Conservation (phyloP, 2,329 filamentous ascomycete genomes). For the Stemphylium vesicarium region DNA sequence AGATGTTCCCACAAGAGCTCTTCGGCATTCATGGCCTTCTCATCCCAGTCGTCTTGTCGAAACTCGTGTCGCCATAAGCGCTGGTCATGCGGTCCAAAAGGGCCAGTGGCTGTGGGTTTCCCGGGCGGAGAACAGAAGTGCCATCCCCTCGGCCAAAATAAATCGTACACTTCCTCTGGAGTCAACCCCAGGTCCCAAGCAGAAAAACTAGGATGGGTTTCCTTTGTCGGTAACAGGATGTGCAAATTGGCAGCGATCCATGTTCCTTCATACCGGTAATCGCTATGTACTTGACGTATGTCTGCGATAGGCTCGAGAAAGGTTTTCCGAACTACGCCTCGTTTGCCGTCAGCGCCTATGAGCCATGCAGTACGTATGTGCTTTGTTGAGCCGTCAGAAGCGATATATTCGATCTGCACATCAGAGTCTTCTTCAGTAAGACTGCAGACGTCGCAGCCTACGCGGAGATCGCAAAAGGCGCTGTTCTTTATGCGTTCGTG, state of each 20-base stretch:
- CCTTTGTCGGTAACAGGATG: not conserved
- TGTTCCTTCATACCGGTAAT: not conserved
- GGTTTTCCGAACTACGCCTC: not conserved
- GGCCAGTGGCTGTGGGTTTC: not conserved
- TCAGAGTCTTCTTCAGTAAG: too few species aligned
- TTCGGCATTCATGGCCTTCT: too few species aligned
- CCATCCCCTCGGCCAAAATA: not conserved
- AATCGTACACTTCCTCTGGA: not conserved
- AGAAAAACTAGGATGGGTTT: not conserved
- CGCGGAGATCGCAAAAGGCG: not conserved
- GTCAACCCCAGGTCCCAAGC: not conserved
- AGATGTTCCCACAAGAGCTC: too few species aligned
- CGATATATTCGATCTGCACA: too few species aligned
- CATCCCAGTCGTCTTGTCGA: not conserved
- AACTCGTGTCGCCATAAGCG: not conserved
- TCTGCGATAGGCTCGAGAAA: not conserved
- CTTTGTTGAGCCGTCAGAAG: not conserved
- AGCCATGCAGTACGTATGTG: not conserved
- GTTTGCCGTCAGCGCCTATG: not conserved
- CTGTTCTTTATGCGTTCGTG: not conserved
- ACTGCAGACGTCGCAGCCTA: not conserved
- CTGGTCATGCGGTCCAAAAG: not conserved
- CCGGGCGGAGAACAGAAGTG: not conserved
- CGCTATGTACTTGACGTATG: not conserved
- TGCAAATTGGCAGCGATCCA: not conserved